phyloP scores from a whole-genome alignment of 1,284 basidiomycete species.

The Ganoderma sp. region DNA sequence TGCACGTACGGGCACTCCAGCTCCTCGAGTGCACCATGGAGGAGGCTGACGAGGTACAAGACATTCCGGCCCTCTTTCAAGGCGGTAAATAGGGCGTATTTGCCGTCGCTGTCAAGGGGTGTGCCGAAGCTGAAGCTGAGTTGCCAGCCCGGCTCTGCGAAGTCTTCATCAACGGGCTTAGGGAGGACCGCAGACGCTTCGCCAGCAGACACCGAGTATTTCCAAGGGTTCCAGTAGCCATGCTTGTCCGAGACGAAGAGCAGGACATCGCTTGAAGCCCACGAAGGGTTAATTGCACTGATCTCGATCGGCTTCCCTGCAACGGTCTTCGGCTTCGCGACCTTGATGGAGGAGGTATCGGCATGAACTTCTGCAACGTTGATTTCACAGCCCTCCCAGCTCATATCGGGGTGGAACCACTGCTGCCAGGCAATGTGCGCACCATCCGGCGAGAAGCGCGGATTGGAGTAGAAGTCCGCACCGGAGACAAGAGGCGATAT shows the following conservation, averaged over 20 bases:
- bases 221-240: slow-evolving; percentile 77
- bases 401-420: slow-evolving; percentile 84
- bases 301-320: slow-evolving; percentile 55
- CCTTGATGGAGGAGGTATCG: slow-evolving; percentile 35
- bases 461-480: slow-evolving; percentile 69
- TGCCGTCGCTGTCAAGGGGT: slow-evolving; percentile 51
- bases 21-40: slow-evolving; percentile 40
- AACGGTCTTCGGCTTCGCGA: slow-evolving; percentile 47
- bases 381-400: slow-evolving; percentile 76
- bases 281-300: slow-evolving; percentile 61
- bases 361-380: slow-evolving; percentile 53
- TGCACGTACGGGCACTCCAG: slow-evolving; percentile 54
- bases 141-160: slow-evolving; percentile 62
- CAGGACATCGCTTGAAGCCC: slow-evolving; percentile 64
- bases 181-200: slow-evolving; percentile 52
- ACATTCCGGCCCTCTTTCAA: slow-evolving; percentile 55
- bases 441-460: slow-evolving; percentile 73
- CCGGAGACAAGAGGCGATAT: slow-evolving; percentile 56
- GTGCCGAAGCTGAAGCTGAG: slow-evolving; percentile 59
- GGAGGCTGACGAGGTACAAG: slow-evolving; percentile 55
- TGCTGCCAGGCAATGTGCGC: slow-evolving; percentile 69
- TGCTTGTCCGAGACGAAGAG: slow-evolving; percentile 71
- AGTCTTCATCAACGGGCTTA: slow-evolving; percentile 59
- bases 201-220: slow-evolving; percentile 47
- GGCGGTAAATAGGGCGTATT: slow-evolving; percentile 53